Conservation (phyloP, 2,329 filamentous ascomycete genomes). For the Chaetomiaceae sp. region DNA sequence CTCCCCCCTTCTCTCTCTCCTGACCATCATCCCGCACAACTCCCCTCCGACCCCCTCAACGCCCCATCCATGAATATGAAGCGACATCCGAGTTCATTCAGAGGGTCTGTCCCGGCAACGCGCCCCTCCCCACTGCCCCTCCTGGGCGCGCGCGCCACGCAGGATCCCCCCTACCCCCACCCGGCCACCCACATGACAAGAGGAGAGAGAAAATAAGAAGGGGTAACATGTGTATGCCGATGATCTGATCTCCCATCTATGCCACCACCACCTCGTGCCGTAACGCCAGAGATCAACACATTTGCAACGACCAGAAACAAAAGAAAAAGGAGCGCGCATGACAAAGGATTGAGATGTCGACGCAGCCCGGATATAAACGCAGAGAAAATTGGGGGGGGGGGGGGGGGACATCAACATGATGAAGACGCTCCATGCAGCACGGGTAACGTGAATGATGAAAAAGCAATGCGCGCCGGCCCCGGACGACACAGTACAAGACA, state of each 20-base stretch:
- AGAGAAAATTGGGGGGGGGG: too few species aligned
- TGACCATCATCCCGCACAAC: too few species aligned
- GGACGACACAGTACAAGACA: neutral
- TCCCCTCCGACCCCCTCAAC: neutral
- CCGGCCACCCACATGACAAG: conserved; percentile 2
- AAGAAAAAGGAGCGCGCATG: neutral
- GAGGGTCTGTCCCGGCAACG: neutral
- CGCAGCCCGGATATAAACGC: conserved; percentile 1
- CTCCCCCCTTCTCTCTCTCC: too few species aligned
- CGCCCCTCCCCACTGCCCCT: neutral
- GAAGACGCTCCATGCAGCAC: neutral
- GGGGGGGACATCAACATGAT: neutral
- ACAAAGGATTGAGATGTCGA: neutral
- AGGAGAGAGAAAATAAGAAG: conserved; percentile 5
- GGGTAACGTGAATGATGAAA: too few species aligned
- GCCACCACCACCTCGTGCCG: conserved; percentile 3
- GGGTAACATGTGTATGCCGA: conserved; percentile 11
- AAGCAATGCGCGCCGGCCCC: neutral
- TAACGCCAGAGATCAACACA: conserved; percentile 11
- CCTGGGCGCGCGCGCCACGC: too few species aligned
- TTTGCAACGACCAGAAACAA: neutral
- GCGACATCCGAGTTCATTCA: too few species aligned
- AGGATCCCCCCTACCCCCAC: neutral
- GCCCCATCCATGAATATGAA: too few species aligned
- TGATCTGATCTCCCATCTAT: conserved; percentile 18